Percentiles rank a stretch among this genome's conserved stretches.
Conservation (phyloP, 1,139 yeast species). For the Yamadazyma jaroonii region DNA sequence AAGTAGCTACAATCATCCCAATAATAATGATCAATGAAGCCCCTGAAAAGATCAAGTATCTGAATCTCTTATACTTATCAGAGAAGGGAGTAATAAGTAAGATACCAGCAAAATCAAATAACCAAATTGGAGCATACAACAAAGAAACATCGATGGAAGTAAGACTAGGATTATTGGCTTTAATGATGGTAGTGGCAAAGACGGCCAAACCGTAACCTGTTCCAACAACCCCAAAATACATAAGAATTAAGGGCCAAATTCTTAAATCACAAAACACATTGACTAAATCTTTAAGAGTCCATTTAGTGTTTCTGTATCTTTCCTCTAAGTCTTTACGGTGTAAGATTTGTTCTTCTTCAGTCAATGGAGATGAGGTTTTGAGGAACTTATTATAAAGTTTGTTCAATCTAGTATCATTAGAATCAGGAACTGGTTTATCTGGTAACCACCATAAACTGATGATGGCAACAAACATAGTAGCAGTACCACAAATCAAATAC, state of each 20-base stretch:
- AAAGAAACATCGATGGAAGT: conserved; percentile 70
- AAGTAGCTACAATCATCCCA: conserved; percentile 76
- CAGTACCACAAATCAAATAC: conserved; percentile 71
- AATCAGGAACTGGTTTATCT: conserved; percentile 49
- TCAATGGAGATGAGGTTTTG: conserved; percentile 49
- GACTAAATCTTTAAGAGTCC: conserved; percentile 63
- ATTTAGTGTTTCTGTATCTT: conserved; percentile 36
- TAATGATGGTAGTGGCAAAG: conserved; percentile 80
- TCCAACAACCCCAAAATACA: conserved; percentile 93
- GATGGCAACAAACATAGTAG: conserved; percentile 68
- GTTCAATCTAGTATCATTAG: conserved; percentile 13
- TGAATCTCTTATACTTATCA: conserved; percentile 56
- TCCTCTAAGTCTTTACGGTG: conserved; percentile 66
- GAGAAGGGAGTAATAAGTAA: conserved; percentile 75
- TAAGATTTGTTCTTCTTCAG: conserved; percentile 47
- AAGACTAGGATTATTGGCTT: conserved; percentile 59
- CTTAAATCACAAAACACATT: conserved; percentile 60
- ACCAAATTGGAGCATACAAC: conserved; percentile 86
- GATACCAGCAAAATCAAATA: conserved; percentile 80
- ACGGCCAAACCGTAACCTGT: conserved; percentile 84
- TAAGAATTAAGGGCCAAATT: conserved; percentile 76
- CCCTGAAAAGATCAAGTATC: conserved; percentile 60
- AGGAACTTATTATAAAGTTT: conserved; percentile 18
- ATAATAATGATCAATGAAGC: conserved; percentile 66
- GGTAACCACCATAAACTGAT: conserved; percentile 82